These are phyloP conservation scores for Ophiocordyceps camponoti-saundersi DNA, from an alignment of 2,329 filamentous ascomycete species.

Conservation along the genomic window DNA sequence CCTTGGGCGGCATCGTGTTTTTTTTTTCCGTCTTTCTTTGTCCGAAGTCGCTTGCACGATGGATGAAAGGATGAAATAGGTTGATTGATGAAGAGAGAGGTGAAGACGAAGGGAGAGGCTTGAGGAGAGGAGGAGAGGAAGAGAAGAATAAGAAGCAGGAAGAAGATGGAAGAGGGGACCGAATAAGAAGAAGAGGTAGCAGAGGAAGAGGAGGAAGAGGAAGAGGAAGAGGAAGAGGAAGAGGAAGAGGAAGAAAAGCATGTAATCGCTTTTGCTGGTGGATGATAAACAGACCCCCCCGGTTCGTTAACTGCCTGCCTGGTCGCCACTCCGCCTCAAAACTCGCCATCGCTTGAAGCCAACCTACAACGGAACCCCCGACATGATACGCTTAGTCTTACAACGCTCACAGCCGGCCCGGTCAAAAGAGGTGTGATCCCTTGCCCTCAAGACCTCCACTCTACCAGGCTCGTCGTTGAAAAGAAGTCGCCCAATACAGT, in stretches of 20 bases:
- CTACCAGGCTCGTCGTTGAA: not conserved
- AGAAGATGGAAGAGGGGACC: not conserved
- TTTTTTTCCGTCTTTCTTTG: not conserved
- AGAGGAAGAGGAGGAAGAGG: not conserved
- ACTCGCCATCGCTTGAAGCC: not conserved
- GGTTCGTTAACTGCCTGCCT: too few relatives aligned
- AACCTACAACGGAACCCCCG: not conserved
- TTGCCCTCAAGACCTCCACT: not conserved
- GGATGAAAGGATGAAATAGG: not conserved
- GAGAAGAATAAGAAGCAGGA: not conserved
- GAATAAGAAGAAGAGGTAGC: not conserved
- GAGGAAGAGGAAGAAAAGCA: too few relatives aligned
- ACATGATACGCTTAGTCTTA: not conserved
- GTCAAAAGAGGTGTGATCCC: not conserved
- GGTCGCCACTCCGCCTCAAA: not conserved
- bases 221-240: not conserved
- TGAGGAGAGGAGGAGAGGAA: too few relatives aligned
- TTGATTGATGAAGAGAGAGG: not conserved
- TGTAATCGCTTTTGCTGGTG: too few relatives aligned
- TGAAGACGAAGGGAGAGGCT: not conserved
- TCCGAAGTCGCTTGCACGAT: too few relatives aligned
- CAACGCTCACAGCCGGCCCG: not conserved
- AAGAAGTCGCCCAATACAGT: not conserved
- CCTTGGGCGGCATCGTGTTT: conserved; percentile 7
- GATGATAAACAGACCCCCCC: too few relatives aligned